These are phyloP conservation scores for Colletotrichum orchidophilum DNA, from an alignment of 2,329 filamentous ascomycete species.

Conservation along the genomic window DNA sequence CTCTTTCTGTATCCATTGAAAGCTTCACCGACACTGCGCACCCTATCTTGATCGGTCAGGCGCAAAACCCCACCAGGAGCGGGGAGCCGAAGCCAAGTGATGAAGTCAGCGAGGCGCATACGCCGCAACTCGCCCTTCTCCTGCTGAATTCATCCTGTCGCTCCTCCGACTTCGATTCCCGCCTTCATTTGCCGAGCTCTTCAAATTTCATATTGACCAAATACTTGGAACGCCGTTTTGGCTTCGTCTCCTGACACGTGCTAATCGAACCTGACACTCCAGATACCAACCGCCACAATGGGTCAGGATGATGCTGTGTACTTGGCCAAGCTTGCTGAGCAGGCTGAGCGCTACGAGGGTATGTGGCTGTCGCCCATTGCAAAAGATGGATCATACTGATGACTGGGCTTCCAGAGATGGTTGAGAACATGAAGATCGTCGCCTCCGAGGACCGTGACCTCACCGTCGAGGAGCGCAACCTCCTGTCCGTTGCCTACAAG, in stretches of 20 bases:
- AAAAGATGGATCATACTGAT: slow-evolving; percentile 18
- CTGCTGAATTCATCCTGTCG: background rate
- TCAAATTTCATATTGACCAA: background rate
- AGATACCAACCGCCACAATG: slow-evolving; percentile 73
- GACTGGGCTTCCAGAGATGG: slow-evolving; percentile 78
- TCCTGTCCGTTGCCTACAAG: slow-evolving; percentile 98
- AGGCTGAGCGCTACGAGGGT: slow-evolving; percentile 99
- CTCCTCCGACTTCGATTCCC: slow-evolving; percentile 9
- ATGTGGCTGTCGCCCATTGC: slow-evolving; percentile 46
- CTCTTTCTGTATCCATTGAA: slow-evolving; percentile 21
- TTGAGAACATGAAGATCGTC: slow-evolving; percentile 99
- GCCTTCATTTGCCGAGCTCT: no score
- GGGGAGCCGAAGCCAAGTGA: slow-evolving; percentile 33
- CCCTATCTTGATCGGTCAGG: slow-evolving; percentile 27
- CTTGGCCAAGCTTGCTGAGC: slow-evolving; percentile 99
- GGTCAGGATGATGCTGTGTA: slow-evolving; percentile 99
- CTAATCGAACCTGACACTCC: slow-evolving; percentile 14
- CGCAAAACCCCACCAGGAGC: slow-evolving; percentile 35
- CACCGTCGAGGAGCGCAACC: slow-evolving; percentile 95
- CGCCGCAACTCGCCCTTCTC: slow-evolving; percentile 13
- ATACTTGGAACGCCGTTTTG: slow-evolving; percentile 3
- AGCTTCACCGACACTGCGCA: slow-evolving; percentile 20
- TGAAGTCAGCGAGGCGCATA: slow-evolving; percentile 35
- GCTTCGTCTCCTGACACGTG: slow-evolving; percentile 3
- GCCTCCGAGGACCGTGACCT: slow-evolving; percentile 86